Conservation (phyloP, 148 eudicot genomes). For the Hydrangea macrophylla region DNA sequence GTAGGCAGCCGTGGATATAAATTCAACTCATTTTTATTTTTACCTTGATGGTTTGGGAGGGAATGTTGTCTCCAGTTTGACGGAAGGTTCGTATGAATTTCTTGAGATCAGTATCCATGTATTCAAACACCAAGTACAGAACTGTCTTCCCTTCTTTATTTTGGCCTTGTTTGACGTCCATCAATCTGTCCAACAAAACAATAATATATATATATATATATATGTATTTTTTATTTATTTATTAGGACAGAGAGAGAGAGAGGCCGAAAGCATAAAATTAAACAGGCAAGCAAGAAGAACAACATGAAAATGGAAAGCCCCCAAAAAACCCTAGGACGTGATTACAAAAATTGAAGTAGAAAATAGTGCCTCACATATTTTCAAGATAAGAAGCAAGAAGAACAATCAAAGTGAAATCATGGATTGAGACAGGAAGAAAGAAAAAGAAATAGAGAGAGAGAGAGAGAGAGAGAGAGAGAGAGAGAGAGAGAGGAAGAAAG, state of each 20-base stretch:
- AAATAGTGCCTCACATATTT: background rate
- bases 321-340: background rate
- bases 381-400: slow-evolving; percentile 2
- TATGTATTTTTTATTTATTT: too few relatives aligned
- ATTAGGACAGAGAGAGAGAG: background rate
- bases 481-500: too few relatives aligned
- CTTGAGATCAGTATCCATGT: slow-evolving; percentile 95
- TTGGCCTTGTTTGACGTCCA: slow-evolving; percentile 94
- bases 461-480: too few relatives aligned
- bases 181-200: slow-evolving; percentile 56
- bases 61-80: slow-evolving; percentile 52
- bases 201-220: too few relatives aligned
- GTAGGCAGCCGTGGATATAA: too few relatives aligned
- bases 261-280: background rate
- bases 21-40: background rate
- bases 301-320: background rate
- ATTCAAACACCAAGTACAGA: slow-evolving; percentile 92
- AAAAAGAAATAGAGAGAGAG: too few relatives aligned
- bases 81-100: slow-evolving; percentile 80
- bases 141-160: slow-evolving; percentile 95
- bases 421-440: too few relatives aligned
- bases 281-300: background rate
- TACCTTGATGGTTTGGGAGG: slow-evolving; percentile 65
- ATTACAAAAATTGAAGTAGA: slow-evolving; percentile 1
- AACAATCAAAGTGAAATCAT: background rate